Conservation (phyloP, 2,329 filamentous ascomycete genomes). For the Fusarium sterilihyphosum region DNA sequence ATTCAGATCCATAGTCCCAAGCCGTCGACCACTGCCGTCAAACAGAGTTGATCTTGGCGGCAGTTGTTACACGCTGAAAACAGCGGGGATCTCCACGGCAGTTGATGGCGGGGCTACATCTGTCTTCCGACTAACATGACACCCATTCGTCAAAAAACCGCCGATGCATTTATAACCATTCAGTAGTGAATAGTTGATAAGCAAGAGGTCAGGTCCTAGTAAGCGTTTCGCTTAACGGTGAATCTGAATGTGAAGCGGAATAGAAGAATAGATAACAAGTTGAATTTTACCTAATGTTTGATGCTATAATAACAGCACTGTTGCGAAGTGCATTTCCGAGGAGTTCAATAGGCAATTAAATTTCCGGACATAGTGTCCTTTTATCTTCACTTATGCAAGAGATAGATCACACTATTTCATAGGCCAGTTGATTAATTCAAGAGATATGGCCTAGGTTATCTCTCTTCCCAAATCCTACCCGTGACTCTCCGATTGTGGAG, state of each 20-base stretch:
- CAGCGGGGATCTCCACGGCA: not conserved
- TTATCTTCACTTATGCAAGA: not conserved
- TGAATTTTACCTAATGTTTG: too few relatives aligned
- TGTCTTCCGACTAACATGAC: not conserved
- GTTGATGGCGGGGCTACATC: not conserved
- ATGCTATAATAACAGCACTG: too few relatives aligned
- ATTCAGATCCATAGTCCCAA: not conserved
- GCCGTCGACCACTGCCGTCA: too few relatives aligned
- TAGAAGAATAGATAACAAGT: too few relatives aligned
- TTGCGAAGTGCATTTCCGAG: too few relatives aligned
- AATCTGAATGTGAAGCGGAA: too few relatives aligned
- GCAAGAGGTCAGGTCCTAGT: too few relatives aligned
- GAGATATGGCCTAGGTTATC: not conserved
- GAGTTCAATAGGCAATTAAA: too few relatives aligned
- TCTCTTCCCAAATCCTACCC: not conserved
- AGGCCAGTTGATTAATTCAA: fast-evolving
- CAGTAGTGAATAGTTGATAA: too few relatives aligned
- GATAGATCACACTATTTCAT: too few relatives aligned
- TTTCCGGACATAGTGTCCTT: not conserved
- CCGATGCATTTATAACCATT: not conserved
- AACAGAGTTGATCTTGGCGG: not conserved
- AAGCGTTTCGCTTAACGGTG: too few relatives aligned
- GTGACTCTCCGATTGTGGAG: not conserved
- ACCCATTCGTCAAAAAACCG: not conserved
- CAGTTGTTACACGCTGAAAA: fast-evolving